A percentile compares a stretch with the other conserved stretches of the same genome.
phyloP scores from a whole-genome alignment of 192 early-diverging fungal genomes.

The Podochytrium sp. region DNA sequence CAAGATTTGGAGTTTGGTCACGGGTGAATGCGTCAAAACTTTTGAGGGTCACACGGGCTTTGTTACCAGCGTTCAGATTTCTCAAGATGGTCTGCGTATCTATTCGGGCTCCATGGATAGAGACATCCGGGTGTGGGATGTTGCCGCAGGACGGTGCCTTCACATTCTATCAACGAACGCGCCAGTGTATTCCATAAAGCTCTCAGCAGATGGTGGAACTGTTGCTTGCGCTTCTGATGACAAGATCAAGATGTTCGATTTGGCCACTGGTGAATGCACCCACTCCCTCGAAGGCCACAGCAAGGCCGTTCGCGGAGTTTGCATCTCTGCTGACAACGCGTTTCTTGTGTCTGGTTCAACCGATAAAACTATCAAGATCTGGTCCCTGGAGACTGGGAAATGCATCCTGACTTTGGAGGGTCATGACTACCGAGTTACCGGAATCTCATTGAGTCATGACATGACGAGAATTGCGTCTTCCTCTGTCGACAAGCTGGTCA shows the following conservation, averaged over 20 bases:
- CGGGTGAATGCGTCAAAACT: slow-evolving; percentile 9
- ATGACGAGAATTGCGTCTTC: not conserved
- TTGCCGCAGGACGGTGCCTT: not conserved
- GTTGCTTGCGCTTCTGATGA: slow-evolving; percentile 3
- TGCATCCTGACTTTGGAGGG: not conserved
- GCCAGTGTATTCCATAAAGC: not conserved
- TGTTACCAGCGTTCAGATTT: slow-evolving; percentile 19
- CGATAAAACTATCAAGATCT: slow-evolving; percentile 18
- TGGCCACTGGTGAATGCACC: slow-evolving; percentile 17
- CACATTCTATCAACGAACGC: not conserved
- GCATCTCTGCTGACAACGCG: not conserved
- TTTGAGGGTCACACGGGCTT: slow-evolving; percentile 15
- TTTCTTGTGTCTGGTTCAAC: not conserved
- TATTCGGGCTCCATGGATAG: slow-evolving; percentile 25
- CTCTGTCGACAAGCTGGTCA: not conserved
- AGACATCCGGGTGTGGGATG: slow-evolving; percentile 27
- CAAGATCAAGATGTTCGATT: slow-evolving; percentile 26
- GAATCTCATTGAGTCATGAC: not conserved
- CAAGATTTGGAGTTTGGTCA: slow-evolving; percentile 24
- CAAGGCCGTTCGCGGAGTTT: not conserved
- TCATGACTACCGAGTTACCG: not conserved
- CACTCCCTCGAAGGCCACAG: slow-evolving; percentile 21
- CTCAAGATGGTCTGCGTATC: slow-evolving; percentile 18
- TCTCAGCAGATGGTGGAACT: not conserved
- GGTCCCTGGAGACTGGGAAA: not conserved